Conservation (phyloP, 176 grass and related monocot species). For the Raddia guianensis region DNA sequence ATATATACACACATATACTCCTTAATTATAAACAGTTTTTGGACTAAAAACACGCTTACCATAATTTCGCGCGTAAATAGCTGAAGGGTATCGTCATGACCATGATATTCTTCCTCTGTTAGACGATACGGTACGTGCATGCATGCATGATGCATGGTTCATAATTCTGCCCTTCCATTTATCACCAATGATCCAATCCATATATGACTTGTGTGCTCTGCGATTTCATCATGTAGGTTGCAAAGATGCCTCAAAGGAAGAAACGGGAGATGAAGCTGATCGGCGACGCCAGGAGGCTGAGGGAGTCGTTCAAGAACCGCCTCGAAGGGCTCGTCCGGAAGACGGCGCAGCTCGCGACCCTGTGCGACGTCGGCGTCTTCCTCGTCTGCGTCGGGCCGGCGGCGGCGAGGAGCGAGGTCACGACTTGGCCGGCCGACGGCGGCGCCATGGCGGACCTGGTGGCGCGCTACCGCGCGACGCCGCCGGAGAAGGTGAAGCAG, state of each 20-base stretch:
- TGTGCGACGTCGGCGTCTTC: slow-evolving; percentile 31
- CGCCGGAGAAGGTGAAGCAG: slow-evolving; percentile 19
- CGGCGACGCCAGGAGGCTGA: slow-evolving; percentile 17
- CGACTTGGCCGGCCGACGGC: slow-evolving; percentile 20
- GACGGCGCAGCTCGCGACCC: slow-evolving; percentile 10
- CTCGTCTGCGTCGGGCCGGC: not conserved
- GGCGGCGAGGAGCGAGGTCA: not conserved
- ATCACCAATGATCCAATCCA: too few species aligned
- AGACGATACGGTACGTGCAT: too few species aligned
- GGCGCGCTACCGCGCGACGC: not conserved
- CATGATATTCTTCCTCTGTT: too few species aligned
- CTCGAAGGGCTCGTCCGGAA: slow-evolving; percentile 18
- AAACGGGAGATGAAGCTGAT: slow-evolving; percentile 34
- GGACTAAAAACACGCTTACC: too few species aligned
- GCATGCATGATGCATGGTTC: too few species aligned
- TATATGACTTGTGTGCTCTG: too few species aligned
- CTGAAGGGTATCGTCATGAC: too few species aligned
- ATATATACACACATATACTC: too few species aligned
- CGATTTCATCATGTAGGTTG: too few species aligned
- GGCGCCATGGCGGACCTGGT: not conserved
- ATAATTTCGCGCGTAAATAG: too few species aligned
- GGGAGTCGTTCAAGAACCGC: slow-evolving; percentile 28
- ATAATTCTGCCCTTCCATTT: too few species aligned
- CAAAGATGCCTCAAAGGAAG: slow-evolving; percentile 24
- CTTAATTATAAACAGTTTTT: too few species aligned